Conservation (phyloP, 2,329 filamentous ascomycete genomes). For the Exophiala lecanii-corni region DNA sequence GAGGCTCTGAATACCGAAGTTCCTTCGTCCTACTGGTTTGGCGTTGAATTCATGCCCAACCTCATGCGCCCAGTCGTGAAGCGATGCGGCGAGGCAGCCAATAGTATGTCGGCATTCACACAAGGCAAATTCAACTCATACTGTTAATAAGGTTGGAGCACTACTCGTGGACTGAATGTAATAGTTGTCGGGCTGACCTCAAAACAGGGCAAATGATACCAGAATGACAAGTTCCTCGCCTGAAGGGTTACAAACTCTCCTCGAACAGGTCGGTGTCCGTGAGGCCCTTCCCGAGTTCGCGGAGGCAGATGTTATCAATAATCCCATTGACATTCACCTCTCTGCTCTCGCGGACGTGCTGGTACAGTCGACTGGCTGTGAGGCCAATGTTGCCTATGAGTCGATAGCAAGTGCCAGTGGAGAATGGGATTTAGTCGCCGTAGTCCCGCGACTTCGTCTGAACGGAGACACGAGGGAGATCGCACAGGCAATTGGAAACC, state of each 20-base stretch:
- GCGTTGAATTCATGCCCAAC: background rate
- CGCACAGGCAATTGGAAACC: slow-evolving; percentile 45
- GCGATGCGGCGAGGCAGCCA: background rate
- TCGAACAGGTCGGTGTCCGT: slow-evolving; percentile 25
- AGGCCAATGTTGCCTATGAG: slow-evolving; percentile 66
- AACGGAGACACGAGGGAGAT: slow-evolving; percentile 62
- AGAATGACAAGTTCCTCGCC: slow-evolving; percentile 19
- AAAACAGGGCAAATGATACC: background rate
- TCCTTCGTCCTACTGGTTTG: background rate
- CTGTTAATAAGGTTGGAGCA: too few species aligned
- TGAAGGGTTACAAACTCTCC: slow-evolving; percentile 27
- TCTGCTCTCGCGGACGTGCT: slow-evolving; percentile 69
- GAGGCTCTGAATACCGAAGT: too few species aligned
- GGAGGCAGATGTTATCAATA: slow-evolving; percentile 43
- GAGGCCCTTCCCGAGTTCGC: slow-evolving; percentile 19
- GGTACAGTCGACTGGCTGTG: slow-evolving; percentile 64
- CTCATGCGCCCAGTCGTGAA: background rate
- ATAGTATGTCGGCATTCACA: background rate
- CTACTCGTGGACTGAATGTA: too few species aligned
- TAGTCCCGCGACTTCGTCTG: slow-evolving; percentile 73
- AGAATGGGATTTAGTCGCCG: slow-evolving; percentile 75
- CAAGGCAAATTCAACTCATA: too few species aligned
- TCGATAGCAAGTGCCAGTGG: slow-evolving; percentile 76
- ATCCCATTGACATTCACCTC: slow-evolving; percentile 76
- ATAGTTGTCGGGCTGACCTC: background rate